These are phyloP conservation scores for Starmera dryadoides DNA, from an alignment of 805 yeast genomes.

Conservation along the genomic window DNA sequence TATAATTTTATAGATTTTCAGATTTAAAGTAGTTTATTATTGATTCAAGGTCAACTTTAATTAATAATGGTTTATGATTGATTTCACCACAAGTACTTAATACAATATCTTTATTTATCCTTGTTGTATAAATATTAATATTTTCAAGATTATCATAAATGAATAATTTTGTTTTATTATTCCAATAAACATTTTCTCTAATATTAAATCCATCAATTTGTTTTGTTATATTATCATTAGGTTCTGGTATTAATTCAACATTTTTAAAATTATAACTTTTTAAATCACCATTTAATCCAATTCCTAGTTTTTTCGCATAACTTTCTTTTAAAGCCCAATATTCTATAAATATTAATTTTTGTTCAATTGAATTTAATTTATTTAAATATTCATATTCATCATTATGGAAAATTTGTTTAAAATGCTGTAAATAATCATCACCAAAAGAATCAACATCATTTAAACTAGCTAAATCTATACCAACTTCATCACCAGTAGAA, in stretches of 20 bases:
- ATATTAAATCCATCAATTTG: not conserved
- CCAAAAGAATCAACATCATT: slow-evolving; percentile 18
- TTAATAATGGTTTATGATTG: not conserved
- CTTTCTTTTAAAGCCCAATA: slow-evolving; percentile 81
- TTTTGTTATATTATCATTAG: not conserved
- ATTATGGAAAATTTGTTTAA: slow-evolving; percentile 33
- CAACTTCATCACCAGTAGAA: slow-evolving; percentile 23
- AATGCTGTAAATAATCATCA: slow-evolving; percentile 27
- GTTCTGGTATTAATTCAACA: slow-evolving; percentile 1
- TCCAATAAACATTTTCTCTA: not conserved
- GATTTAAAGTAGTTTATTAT: not conserved
- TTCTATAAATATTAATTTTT: slow-evolving; percentile 38
- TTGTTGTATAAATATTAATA: not conserved
- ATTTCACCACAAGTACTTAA: not conserved
- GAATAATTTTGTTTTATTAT: not conserved
- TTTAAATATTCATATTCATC: slow-evolving; percentile 28
- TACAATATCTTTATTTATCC: not conserved
- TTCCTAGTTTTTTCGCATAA: slow-evolving; percentile 58
- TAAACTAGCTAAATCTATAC: slow-evolving; percentile 40
- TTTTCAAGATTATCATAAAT: not conserved
- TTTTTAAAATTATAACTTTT: slow-evolving; percentile 20
- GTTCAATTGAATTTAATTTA: slow-evolving; percentile 2
- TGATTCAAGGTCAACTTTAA: not conserved
- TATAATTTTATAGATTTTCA: too few relatives aligned
- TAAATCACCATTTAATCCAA: slow-evolving; percentile 41